A percentile compares a stretch with the other conserved stretches of the same genome.
These are phyloP conservation scores for Taphrina populina DNA, from an alignment of 1,139 yeast genomes.

Conservation along the genomic window DNA sequence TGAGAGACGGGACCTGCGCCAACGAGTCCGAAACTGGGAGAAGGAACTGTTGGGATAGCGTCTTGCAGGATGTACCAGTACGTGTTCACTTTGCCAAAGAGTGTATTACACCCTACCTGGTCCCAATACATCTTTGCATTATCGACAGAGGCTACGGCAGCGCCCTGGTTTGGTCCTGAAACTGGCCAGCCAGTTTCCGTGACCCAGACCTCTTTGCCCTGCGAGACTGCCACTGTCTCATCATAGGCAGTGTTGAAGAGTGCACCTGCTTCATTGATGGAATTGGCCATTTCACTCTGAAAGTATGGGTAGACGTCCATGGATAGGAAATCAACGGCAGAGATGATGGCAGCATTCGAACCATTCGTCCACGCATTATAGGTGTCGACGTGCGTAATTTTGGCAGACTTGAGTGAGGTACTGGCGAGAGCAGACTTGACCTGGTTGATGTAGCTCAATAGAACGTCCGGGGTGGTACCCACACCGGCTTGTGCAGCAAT, in stretches of 20 bases:
- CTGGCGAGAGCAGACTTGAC: constrained; percentile 8
- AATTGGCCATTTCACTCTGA: constrained; percentile 57
- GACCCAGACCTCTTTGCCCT: constrained; percentile 62
- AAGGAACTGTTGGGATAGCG: constrained; percentile 13
- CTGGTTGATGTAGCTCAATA: constrained; percentile 16
- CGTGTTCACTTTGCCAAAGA: constrained; percentile 22
- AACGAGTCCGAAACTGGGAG: constrained; percentile 19
- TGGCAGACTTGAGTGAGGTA: constrained; percentile 3
- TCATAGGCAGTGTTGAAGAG: constrained; percentile 87
- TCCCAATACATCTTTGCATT: constrained; percentile 23
- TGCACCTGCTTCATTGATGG: constrained; percentile 91
- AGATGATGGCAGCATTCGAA: constrained; percentile 63
- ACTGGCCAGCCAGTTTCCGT: constrained; percentile 99
- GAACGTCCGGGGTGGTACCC: constrained; percentile 50
- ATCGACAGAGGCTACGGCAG: constrained; percentile 21
- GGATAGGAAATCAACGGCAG: constrained; percentile 77
- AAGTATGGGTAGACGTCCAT: constrained; percentile 97
- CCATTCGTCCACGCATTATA: constrained; percentile 91
- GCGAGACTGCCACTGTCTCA: constrained; percentile 63
- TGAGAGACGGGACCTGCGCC: constrained; percentile 17
- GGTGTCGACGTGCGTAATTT: constrained; percentile 89
- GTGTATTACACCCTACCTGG: constrained; percentile 14
- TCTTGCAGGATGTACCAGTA: constrained; percentile 26
- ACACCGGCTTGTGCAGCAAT: constrained; percentile 11
- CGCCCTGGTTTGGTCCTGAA: constrained; percentile 64